Conservation (phyloP, 768 basidiomycete species). For the Leccinellum albellum region DNA sequence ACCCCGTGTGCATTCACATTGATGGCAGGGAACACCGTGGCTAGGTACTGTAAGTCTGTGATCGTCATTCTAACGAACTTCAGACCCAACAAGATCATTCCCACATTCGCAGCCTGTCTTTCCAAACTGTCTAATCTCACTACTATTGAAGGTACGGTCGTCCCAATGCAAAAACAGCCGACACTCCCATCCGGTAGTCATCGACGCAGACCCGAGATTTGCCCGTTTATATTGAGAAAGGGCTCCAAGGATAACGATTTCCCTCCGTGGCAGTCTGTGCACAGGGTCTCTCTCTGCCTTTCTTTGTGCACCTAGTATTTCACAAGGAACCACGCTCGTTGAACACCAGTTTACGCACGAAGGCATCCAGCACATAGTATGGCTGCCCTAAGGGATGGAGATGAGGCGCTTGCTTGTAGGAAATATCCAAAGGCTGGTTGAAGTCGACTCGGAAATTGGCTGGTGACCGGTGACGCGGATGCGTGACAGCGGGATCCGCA, state of each 20-base stretch:
- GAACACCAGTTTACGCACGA: neutral
- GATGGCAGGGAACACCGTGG: neutral
- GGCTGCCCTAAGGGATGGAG: too few relatives aligned
- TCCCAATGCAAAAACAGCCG: neutral
- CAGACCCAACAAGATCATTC: neutral
- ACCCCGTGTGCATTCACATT: too few relatives aligned
- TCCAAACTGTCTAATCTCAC: constrained; percentile 1
- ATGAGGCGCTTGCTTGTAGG: too few relatives aligned
- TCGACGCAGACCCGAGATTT: neutral
- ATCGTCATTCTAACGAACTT: neutral
- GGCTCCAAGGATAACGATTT: neutral
- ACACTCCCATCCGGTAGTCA: neutral
- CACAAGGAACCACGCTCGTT: too few relatives aligned
- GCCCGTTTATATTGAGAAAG: constrained; percentile 2
- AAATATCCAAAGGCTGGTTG: too few relatives aligned
- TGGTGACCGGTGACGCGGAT: too few relatives aligned
- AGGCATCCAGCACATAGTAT: too few relatives aligned
- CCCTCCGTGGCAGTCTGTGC: too few relatives aligned
- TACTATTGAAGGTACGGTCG: constrained; percentile 7
- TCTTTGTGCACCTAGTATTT: neutral
- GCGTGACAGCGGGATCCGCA: too few relatives aligned
- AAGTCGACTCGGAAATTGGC: too few relatives aligned
- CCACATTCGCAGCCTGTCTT: constrained; percentile 6
- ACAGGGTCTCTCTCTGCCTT: neutral
- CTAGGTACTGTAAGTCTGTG: constrained; percentile 1